Base-by-base conservation (phyloP, 192 early-diverging fungal genomes). In the Jimgerdemannia flammicorona region DNA sequence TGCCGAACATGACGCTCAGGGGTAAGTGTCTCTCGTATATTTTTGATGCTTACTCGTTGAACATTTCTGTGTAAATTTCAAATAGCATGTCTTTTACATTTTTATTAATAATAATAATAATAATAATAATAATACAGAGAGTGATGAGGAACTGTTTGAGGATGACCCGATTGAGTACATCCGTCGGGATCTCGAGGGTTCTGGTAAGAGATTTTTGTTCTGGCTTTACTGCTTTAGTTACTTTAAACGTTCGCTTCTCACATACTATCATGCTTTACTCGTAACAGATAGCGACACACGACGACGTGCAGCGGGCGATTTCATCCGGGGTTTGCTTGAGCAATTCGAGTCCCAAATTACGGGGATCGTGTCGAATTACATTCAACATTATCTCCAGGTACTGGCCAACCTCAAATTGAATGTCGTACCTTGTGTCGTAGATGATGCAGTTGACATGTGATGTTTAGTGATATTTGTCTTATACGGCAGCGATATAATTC, bases 91-190 rank as follows among this genome's bases (percentile, higher is more conserved):
- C 29, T 29, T 29, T 29, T 29, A 29, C 29, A 29, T 29, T 29
- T 29, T 29, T 29, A 29, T 29, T 29, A 29, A 29, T n/a, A n/a
- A n/a, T n/a, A n/a, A n/a, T n/a, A n/a, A n/a, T n/a, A n/a, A n/a
- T 70, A 17, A 41, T 40, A 41, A 14, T n/a, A 44, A 4, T 39
- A 77, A 3, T 64, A 59, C 74, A 83, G 92, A 89, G 69, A 81
- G 85, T 40, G 98, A 99, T 75, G 94, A 96, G 83, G 97, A 98
- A 77, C 81, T 96, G 76, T 98, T 98, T 84, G 94, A 98, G 75
- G 97, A 98, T 75, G 97, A 98, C 70, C 96, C 96, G 40, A 93
- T 98, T 78, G 97, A 97, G 71, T 98, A 92, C 78, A 94, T 98
- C 78, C 85, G 96, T 59, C 85, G 94, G 66, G 97, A 98, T 83